phyloP scores from a whole-genome alignment of 768 basidiomycete genomes.

The Collybia mongolica region DNA sequence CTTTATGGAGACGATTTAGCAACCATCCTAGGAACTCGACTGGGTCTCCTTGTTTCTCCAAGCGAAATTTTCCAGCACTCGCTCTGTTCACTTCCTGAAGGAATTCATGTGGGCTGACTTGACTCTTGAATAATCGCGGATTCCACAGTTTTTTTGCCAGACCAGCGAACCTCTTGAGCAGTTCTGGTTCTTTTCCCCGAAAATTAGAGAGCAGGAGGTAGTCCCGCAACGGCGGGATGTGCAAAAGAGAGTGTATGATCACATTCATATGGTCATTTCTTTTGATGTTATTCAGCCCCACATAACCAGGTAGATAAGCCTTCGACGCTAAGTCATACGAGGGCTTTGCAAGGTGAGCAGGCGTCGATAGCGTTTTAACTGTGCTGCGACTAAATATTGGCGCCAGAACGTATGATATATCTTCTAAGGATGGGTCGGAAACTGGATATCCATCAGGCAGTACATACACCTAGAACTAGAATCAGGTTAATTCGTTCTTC shows the following conservation, averaged over 20 bases:
- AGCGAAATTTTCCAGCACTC: conserved; percentile 86
- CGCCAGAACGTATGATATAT: conserved; percentile 87
- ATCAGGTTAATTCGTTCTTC: conserved; percentile 6
- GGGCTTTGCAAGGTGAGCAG: conserved; percentile 61
- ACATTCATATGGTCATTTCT: conserved; percentile 98
- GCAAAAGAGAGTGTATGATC: conserved; percentile 89
- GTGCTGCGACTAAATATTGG: conserved; percentile 77
- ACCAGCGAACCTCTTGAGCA: conserved; percentile 82
- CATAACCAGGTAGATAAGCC: conserved; percentile 88
- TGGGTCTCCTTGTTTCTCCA: conserved; percentile 95
- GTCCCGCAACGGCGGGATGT: conserved; percentile 87
- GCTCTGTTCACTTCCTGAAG: conserved; percentile 93
- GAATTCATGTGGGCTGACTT: conserved; percentile 99
- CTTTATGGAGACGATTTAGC: conserved; percentile 89
- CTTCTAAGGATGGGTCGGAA: conserved; percentile 93
- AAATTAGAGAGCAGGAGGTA: conserved; percentile 79
- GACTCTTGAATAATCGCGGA: conserved; percentile 92
- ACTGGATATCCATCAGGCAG: conserved; percentile 97
- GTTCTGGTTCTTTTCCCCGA: conserved; percentile 76
- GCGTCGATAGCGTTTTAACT: conserved; percentile 54
- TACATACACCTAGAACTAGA: conserved; percentile 77
- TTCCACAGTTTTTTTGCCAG: conserved; percentile 97
- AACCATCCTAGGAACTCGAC: conserved; percentile 96
- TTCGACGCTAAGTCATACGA: conserved; percentile 84
- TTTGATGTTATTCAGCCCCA: conserved; percentile 98